These are phyloP conservation scores for Funneliformis caledonium DNA, from an alignment of 371 early-diverging fungal genomes.

Conservation along the genomic window DNA sequence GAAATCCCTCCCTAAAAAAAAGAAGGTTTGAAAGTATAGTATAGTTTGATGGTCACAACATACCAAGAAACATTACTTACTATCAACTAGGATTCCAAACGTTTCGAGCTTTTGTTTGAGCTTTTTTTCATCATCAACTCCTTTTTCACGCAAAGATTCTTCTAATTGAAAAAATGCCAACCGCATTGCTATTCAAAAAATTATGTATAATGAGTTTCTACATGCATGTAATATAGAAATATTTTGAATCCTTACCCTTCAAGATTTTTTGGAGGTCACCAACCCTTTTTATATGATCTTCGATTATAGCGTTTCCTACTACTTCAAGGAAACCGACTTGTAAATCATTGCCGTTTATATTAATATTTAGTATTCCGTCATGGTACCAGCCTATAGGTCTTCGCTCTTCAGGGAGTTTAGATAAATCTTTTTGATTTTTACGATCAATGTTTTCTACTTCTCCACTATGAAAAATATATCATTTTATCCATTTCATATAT, in stretches of 20 bases:
- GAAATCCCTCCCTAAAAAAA: constrained; percentile 35
- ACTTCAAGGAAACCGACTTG: constrained; percentile 23
- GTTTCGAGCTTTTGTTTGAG: constrained; percentile 17
- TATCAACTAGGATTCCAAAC: constrained; percentile 28
- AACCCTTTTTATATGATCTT: constrained; percentile 14
- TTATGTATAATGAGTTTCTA: too few species aligned
- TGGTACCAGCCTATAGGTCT: constrained; percentile 12
- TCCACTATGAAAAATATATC: constrained; percentile 14
- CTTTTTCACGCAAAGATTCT: constrained; percentile 8
- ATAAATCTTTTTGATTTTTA: constrained; percentile 23
- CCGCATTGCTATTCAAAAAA: constrained; percentile 15
- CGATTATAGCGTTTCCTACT: constrained; percentile 22
- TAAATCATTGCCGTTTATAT: constrained; percentile 13
- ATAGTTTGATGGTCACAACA: constrained; percentile 8
- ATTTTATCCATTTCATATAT: too few species aligned
- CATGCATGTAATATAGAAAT: too few species aligned
- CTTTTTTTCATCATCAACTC: constrained; percentile 4
- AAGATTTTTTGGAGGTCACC: neutral
- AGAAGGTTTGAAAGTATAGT: constrained; percentile 7
- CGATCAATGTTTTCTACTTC: constrained; percentile 22
- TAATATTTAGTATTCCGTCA: constrained; percentile 18
- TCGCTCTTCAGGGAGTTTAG: neutral
- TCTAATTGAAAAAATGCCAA: constrained; percentile 26
- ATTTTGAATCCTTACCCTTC: neutral
- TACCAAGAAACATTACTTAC: constrained; percentile 28